These are phyloP conservation scores for Lepiota subincarnata DNA, from an alignment of 768 basidiomycete species.

Conservation along the genomic window DNA sequence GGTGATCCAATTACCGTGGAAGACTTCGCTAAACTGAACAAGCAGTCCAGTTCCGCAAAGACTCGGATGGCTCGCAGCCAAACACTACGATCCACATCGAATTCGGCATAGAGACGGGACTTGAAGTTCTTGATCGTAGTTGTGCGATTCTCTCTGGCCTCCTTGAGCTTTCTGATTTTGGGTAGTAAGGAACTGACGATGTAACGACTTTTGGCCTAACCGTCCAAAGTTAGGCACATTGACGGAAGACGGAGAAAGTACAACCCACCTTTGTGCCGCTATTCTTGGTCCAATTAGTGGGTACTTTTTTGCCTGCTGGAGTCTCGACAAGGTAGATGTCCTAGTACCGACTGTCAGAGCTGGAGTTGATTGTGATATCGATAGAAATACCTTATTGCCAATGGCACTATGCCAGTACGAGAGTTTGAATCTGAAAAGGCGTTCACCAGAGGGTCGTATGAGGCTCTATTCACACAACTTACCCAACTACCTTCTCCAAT, in stretches of 20 bases:
- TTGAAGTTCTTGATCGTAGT: constrained; percentile 82
- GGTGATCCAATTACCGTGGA: constrained; percentile 91
- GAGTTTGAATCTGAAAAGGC: constrained; percentile 27
- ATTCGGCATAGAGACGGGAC: constrained; percentile 71
- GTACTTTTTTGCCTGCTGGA: constrained; percentile 58
- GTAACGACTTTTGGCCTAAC: constrained; percentile 72
- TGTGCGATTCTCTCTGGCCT: constrained; percentile 86
- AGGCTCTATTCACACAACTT: constrained; percentile 12
- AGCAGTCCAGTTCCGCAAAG: constrained; percentile 93
- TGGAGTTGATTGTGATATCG: neutral
- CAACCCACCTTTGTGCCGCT: constrained; percentile 69
- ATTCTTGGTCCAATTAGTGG: constrained; percentile 79
- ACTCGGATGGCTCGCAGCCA: constrained; percentile 85
- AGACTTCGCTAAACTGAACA: constrained; percentile 87
- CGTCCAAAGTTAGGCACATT: neutral
- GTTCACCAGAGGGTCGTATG: neutral
- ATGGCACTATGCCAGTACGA: constrained; percentile 57
- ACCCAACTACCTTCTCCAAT: constrained; percentile 69
- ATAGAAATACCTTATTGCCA: constrained; percentile 66
- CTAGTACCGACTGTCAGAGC: constrained; percentile 31
- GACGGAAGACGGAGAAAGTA: neutral
- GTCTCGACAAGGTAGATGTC: constrained; percentile 91
- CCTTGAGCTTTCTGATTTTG: constrained; percentile 80
- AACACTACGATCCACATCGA: constrained; percentile 72
- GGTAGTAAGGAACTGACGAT: constrained; percentile 66